Base-by-base conservation (phyloP, 495 filamentous ascomycete species). In the Amorphotheca resinae region DNA sequence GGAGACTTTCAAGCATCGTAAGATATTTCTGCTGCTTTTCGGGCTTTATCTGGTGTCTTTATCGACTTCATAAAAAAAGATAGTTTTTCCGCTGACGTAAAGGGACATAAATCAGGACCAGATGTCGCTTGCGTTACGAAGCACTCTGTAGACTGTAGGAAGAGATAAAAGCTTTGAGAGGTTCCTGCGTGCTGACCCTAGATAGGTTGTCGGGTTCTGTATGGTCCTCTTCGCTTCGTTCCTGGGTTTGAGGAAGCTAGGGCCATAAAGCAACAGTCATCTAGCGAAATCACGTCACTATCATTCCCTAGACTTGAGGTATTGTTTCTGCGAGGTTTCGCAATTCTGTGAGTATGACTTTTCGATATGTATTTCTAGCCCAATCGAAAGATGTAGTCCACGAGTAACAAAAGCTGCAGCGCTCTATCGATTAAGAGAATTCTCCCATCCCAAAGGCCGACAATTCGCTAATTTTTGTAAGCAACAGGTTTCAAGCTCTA, bases 371-470 rank as follows among this genome's bases (percentile, higher is more conserved):
- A 33, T 63, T 57, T 25, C 55, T 48, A 25, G 51, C 62, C 59
- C 55, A 61, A 26, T 61, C 57, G 44, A 53, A n/a, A 51, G 15
- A 61, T 56, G 35, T 59, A 58, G 33, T 61, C 57, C 14, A 61
- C 38, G 26, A 61, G 54, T 15, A 61, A 36, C 9, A 59, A 41
- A 12, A 61, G 50, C 28, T 59, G 55, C 15, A 62, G 21, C 3
- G 59, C 57, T 1, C 25, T 50, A 48, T 58, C 42, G 18, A 34
- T 15, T n/a, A 25, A 22, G 22, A 43, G 16, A 26, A 59, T 48
- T 26, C 35, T 39, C n/a, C 51, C 53, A 50, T 22, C 33, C 56
- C 55, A 60, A 38, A 56, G 26, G 23, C 28, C 39, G 9, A 42
- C 22, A 20, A 42, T 30, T 28, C 39, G 39, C 39, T 42, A 12